A percentile compares a stretch with the other conserved stretches of the same genome.
Conservation (phyloP, 2,329 filamentous ascomycete genomes). For the Harringtonia aguacate region DNA sequence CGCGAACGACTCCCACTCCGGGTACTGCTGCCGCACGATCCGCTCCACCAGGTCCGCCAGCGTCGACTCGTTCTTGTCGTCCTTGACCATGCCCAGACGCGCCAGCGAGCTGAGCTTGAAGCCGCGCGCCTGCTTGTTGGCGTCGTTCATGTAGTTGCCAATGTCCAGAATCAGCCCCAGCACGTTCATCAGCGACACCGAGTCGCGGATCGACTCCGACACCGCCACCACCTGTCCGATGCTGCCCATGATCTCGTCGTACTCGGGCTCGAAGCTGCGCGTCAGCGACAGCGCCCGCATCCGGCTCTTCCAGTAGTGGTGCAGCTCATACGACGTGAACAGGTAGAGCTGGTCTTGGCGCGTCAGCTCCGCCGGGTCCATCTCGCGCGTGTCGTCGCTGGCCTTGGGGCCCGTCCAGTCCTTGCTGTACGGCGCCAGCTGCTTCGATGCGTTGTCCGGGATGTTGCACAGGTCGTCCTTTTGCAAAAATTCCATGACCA, state of each 20-base stretch:
- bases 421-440: constrained; percentile 89
- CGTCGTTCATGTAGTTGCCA: constrained; percentile 99
- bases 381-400: constrained; percentile 64
- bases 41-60: constrained; percentile 93
- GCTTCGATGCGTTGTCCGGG: constrained; percentile 79
- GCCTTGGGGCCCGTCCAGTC: constrained; percentile 92
- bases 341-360: constrained; percentile 93
- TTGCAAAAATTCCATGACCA: constrained; percentile 94
- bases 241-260: constrained; percentile 81
- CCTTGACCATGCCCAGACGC: constrained; percentile 93
- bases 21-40: constrained; percentile 92
- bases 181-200: constrained; percentile 89
- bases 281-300: constrained; percentile 86
- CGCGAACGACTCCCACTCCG: constrained; percentile 84
- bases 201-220: constrained; percentile 82
- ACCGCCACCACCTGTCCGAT: constrained; percentile 78
- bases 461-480: constrained; percentile 89
- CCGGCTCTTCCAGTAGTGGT: constrained; percentile 97
- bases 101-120: constrained; percentile 96
- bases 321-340: constrained; percentile 84
- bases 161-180: constrained; percentile 93
- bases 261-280: constrained; percentile 74
- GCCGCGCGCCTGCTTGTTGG: constrained; percentile 93
- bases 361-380: constrained; percentile 79
- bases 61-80: constrained; percentile 96